Conservation (phyloP, 2,329 filamentous ascomycete genomes). For the Ophiostoma perfectum region DNA sequence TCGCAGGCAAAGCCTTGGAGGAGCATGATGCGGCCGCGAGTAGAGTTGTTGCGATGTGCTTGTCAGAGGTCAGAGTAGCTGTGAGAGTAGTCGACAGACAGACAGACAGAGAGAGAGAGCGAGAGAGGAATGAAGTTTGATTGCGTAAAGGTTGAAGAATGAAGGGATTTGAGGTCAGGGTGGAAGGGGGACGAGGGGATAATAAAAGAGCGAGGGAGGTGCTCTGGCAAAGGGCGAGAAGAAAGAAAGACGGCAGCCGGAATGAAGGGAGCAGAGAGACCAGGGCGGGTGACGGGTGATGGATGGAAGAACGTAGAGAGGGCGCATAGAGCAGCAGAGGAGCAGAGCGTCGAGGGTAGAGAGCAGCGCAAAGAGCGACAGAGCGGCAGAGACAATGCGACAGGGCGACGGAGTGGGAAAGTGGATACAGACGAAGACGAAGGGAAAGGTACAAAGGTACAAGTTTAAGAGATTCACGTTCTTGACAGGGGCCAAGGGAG, state of each 20-base stretch:
- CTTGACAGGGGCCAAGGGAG: constrained; percentile 19
- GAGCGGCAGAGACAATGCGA: constrained; percentile 1
- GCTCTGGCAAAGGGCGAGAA: constrained; percentile 1
- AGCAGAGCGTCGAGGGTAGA: background rate
- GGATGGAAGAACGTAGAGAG: constrained; percentile 1
- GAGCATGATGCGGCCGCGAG: constrained; percentile 17
- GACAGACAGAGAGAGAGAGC: background rate
- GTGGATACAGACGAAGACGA: background rate
- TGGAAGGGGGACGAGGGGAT: constrained; percentile 18
- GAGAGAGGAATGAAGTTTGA: constrained; percentile 15
- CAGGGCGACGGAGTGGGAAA: constrained; percentile 10
- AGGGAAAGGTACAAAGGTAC: constrained; percentile 11
- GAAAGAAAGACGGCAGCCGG: background rate
- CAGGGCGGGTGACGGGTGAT: background rate
- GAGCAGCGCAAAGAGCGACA: background rate
- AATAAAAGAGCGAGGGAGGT: constrained; percentile 16
- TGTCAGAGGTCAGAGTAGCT: background rate
- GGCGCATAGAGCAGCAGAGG: background rate
- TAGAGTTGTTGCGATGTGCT: background rate
- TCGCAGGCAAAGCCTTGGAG: constrained; percentile 26
- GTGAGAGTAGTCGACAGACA: background rate
- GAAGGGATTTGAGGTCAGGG: constrained; percentile 20
- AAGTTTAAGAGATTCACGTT: constrained; percentile 18
- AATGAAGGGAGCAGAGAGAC: background rate
- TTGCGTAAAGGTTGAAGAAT: constrained; percentile 19